These are phyloP conservation scores for Fusarium virguliforme DNA, from an alignment of 2,329 filamentous ascomycete genomes.

Conservation along the genomic window DNA sequence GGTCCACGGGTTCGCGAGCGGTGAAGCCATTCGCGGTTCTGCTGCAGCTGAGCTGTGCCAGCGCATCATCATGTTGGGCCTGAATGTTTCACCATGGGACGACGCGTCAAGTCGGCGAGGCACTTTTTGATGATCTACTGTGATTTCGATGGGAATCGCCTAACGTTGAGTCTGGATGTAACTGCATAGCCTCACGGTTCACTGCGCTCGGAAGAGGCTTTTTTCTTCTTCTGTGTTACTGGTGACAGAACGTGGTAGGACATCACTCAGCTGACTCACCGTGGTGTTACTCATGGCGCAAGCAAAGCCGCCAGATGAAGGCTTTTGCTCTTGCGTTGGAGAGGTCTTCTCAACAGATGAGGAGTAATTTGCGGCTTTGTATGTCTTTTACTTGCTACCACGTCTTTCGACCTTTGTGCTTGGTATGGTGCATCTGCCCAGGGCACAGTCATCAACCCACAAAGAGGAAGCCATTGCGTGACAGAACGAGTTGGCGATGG, in stretches of 20 bases:
- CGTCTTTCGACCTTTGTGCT: neutral
- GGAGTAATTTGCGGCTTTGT: neutral
- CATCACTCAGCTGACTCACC: constrained; percentile 4
- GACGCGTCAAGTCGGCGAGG: constrained; percentile 9
- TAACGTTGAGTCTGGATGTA: neutral
- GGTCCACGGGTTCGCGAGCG: neutral
- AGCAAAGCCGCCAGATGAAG: neutral
- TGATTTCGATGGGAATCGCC: neutral
- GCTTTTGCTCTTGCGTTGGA: neutral
- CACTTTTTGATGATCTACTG: neutral
- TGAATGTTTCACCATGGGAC: neutral
- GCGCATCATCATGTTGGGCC: constrained; percentile 4
- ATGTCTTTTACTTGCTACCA: neutral
- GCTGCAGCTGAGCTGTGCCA: neutral
- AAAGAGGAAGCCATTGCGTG: too few relatives aligned
- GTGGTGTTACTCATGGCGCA: constrained; percentile 1
- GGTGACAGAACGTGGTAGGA: neutral
- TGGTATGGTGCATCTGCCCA: neutral
- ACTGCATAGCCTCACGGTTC: neutral
- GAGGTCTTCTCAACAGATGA: neutral
- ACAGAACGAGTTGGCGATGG: neutral
- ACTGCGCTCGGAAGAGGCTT: neutral
- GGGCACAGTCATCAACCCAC: neutral
- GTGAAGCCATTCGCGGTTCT: neutral
- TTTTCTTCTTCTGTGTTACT: neutral